Percentiles rank a stretch among this genome's conserved stretches.
phyloP scores from a whole-genome alignment of 2,329 filamentous ascomycete genomes.

The Penicillium sclerotigenum region DNA sequence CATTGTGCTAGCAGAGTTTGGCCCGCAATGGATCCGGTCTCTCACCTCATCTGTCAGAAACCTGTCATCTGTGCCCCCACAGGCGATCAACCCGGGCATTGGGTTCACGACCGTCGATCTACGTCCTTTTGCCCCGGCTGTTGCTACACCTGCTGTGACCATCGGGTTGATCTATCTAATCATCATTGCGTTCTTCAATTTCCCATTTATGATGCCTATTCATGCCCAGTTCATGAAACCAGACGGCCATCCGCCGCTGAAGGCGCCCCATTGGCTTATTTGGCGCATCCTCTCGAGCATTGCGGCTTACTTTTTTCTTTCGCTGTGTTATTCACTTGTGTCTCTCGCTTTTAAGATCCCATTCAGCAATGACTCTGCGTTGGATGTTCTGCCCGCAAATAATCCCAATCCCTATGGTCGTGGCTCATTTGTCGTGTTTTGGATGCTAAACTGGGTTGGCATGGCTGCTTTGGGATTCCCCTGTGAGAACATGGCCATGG shows the following conservation, averaged over 20 bases:
- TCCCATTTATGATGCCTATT: slow-evolving; percentile 62
- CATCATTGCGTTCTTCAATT: slow-evolving; percentile 65
- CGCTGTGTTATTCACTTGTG: slow-evolving; percentile 62
- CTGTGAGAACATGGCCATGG: slow-evolving; percentile 63
- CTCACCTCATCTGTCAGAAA: slow-evolving; percentile 40
- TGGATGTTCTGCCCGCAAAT: slow-evolving; percentile 42
- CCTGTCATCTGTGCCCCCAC: slow-evolving; percentile 46
- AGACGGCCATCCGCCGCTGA: slow-evolving; percentile 54
- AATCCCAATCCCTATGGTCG: slow-evolving; percentile 56
- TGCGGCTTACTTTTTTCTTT: slow-evolving; percentile 59
- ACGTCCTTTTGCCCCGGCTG: slow-evolving; percentile 56
- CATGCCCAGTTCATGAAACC: slow-evolving; percentile 57
- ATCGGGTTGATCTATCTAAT: slow-evolving; percentile 66
- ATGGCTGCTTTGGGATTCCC: slow-evolving; percentile 63
- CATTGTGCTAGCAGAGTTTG: slow-evolving; percentile 49
- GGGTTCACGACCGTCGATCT: slow-evolving; percentile 57
- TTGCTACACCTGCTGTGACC: slow-evolving; percentile 56
- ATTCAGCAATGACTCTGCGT: slow-evolving; percentile 51
- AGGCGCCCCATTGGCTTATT: slow-evolving; percentile 56
- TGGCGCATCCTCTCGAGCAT: slow-evolving; percentile 59
- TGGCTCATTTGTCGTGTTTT: slow-evolving; percentile 60
- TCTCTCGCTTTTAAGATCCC: slow-evolving; percentile 62
- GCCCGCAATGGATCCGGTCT: slow-evolving; percentile 39
- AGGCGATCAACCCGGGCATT: slow-evolving; percentile 56
- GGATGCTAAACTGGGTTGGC: slow-evolving; percentile 61